Evolutionary conservation across 441 rosid genomes (phyloP).

Genomic region (Manihot esculenta): DNA sequence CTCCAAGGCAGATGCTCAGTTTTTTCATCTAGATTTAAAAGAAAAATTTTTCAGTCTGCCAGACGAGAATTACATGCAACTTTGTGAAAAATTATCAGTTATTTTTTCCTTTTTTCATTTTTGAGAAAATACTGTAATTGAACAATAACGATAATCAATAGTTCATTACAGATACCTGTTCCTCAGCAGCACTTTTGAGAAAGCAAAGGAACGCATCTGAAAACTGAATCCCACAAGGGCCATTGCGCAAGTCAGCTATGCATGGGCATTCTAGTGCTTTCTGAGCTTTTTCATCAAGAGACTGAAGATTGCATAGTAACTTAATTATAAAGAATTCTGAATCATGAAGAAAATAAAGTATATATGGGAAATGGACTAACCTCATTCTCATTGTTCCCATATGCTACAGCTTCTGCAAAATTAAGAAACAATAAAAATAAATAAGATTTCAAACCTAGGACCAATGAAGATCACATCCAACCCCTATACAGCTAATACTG

Average conservation of each 20-base stretch:
- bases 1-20: too few relatives aligned
- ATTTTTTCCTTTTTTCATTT: too few relatives aligned
- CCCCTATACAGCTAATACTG: not conserved
- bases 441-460: conserved; percentile 12
- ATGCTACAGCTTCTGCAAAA: conserved; percentile 82
- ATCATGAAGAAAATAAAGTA: conserved; percentile 8
- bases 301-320: conserved; percentile 44
- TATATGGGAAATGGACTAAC: conserved; percentile 30
- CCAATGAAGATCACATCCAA: not conserved
- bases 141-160: not conserved
- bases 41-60: not conserved
- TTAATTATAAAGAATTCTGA: conserved; percentile 7
- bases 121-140: not conserved
- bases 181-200: conserved; percentile 77
- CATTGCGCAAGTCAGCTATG: conserved; percentile 74
- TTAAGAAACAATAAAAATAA: conserved; percentile 13
- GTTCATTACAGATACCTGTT: conserved; percentile 50
- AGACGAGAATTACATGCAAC: not conserved
- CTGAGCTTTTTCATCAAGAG: conserved; percentile 68
- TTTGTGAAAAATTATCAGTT: too few relatives aligned
- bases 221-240: conserved; percentile 73
- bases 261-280: conserved; percentile 93
- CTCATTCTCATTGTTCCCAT: conserved; percentile 61
- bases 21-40: not conserved
- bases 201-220: conserved; percentile 86